Percentiles rank a stretch among this genome's conserved stretches.
These are phyloP conservation scores for Arthroderma uncinatum DNA, from an alignment of 2,329 filamentous ascomycete genomes.

Conservation along the genomic window DNA sequence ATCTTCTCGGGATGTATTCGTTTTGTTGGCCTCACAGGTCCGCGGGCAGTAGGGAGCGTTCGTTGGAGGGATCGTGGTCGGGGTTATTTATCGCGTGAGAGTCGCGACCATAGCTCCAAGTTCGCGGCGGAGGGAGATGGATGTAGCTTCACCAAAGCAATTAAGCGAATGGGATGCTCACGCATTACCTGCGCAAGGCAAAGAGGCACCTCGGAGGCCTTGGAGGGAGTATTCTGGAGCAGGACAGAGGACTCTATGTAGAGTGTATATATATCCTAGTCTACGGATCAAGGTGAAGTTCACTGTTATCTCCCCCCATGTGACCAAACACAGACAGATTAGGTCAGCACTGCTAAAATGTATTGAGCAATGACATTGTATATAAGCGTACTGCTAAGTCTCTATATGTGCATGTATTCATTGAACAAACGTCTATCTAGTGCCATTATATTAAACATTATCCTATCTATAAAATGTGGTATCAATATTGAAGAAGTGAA, in stretches of 20 bases:
- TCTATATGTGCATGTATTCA: neutral
- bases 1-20: neutral
- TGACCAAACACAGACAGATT: neutral
- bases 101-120: conserved; percentile 2
- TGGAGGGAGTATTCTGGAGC: neutral
- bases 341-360: neutral
- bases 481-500: conserved; percentile 5
- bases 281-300: neutral
- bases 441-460: conserved; percentile 5
- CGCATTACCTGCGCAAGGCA: neutral
- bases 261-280: neutral
- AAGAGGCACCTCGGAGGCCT: neutral
- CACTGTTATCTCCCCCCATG: too few species aligned
- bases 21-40: neutral
- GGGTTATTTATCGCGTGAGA: conserved; percentile 3
- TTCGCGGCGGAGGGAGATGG: neutral
- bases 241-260: neutral
- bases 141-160: conserved; percentile 1
- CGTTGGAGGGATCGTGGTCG: neutral
- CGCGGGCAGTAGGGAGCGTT: neutral
- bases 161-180: neutral
- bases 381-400: too few species aligned
- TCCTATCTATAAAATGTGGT: neutral
- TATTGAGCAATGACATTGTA: too few species aligned
- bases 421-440: neutral